A percentile compares a stretch with the other conserved stretches of the same genome.
Evolutionary conservation across 257 asterid genomes (phyloP).

Genomic region (Solanum bulbocastanum): DNA sequence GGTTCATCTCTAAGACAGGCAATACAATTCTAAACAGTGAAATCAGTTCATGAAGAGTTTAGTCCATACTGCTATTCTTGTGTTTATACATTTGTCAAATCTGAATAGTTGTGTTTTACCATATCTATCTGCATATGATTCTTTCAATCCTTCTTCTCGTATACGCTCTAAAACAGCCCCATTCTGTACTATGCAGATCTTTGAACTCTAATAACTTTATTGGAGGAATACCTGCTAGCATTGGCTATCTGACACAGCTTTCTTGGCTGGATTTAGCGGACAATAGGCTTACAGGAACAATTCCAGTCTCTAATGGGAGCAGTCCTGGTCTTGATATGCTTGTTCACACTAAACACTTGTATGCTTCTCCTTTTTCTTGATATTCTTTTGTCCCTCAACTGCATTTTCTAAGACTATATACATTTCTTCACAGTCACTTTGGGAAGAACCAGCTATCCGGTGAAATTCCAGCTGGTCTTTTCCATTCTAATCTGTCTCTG

Average conservation of each 20-base stretch:
- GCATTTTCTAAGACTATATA: background rate
- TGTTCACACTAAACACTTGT: conserved; percentile 63
- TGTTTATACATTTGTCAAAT: background rate
- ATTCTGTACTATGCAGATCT: conserved; percentile 35
- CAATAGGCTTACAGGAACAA: conserved; percentile 56
- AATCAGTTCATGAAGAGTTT: background rate
- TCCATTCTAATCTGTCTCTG: conserved; percentile 46
- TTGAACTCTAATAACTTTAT: conserved; percentile 58
- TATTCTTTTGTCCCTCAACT: background rate
- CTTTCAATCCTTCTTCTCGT: background rate
- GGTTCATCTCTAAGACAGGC: background rate
- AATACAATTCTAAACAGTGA: background rate
- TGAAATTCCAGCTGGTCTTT: conserved; percentile 57
- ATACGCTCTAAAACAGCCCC: background rate
- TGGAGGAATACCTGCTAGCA: conserved; percentile 62
- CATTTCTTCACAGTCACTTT: conserved; percentile 53
- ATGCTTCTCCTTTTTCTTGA: conserved; percentile 4
- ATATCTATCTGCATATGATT: background rate
- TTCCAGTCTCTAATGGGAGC: conserved; percentile 68
- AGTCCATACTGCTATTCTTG: background rate
- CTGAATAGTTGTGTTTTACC: background rate
- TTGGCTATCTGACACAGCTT: conserved; percentile 48
- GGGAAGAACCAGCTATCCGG: conserved; percentile 73
- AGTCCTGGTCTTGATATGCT: conserved; percentile 91
- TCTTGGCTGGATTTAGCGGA: conserved; percentile 86